A percentile compares a stretch with the other conserved stretches of the same genome.
phyloP scores from a whole-genome alignment of 345 rosid genomes.

The Eucalyptus viminalis region DNA sequence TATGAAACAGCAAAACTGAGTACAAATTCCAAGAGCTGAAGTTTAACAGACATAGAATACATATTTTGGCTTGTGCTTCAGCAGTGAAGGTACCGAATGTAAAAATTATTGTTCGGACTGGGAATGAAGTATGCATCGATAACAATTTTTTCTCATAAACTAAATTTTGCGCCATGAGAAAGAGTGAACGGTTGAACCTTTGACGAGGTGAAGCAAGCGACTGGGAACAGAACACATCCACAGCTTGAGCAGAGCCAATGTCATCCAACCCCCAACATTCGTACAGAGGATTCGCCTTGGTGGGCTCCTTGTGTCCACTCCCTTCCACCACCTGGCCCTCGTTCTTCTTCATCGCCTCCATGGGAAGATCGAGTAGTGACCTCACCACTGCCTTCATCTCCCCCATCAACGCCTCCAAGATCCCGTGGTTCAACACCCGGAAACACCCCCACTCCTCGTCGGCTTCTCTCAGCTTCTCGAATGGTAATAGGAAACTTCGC shows the following conservation, averaged over 20 bases:
- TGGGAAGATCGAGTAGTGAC: constrained; percentile 51
- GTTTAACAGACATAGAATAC: neutral
- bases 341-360: constrained; percentile 42
- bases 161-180: neutral
- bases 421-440: constrained; percentile 47
- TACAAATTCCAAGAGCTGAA: neutral
- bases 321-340: constrained; percentile 38
- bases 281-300: constrained; percentile 46
- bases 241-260: constrained; percentile 49
- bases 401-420: constrained; percentile 26
- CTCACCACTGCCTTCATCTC: constrained; percentile 57
- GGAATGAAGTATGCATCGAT: neutral
- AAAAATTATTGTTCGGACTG: neutral
- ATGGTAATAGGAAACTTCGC: constrained; percentile 16
- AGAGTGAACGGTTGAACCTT: constrained; percentile 18
- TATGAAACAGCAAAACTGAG: neutral
- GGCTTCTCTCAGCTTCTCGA: constrained; percentile 31
- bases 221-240: constrained; percentile 47
- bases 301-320: constrained; percentile 54
- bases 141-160: neutral
- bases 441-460: constrained; percentile 79
- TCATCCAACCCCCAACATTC: constrained; percentile 69
- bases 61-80: neutral
- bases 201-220: constrained; percentile 51
- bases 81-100: neutral